phyloP scores from a whole-genome alignment of 2,329 filamentous ascomycete species.

The Aspergillus nomiae region DNA sequence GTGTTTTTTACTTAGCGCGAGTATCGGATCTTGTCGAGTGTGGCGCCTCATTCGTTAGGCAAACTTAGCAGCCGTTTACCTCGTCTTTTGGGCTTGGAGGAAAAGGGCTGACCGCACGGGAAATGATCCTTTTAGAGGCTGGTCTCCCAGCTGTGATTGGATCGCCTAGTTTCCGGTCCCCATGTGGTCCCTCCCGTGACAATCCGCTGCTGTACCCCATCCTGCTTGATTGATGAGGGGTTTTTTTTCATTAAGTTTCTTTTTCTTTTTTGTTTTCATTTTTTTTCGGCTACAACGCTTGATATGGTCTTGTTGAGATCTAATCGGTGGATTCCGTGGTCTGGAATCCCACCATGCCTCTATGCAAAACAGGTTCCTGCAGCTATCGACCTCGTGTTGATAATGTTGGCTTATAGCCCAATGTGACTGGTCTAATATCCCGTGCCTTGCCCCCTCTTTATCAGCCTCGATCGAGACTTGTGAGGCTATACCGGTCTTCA shows the following conservation, averaged over 20 bases:
- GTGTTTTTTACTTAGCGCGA: not conserved
- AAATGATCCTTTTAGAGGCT: slow-evolving; percentile 10
- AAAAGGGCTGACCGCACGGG: slow-evolving; percentile 11
- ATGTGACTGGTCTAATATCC: not conserved
- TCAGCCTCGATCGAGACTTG: not conserved
- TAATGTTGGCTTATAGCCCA: not conserved
- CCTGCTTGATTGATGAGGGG: slow-evolving; percentile 2
- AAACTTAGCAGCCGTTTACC: slow-evolving; percentile 14
- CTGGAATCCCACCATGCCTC: not conserved
- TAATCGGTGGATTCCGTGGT: slow-evolving; percentile 1
- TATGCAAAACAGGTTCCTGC: slow-evolving; percentile 1
- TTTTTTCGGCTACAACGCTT: not conserved
- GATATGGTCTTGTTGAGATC: not conserved
- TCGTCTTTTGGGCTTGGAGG: not conserved
- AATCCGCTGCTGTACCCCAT: slow-evolving; percentile 12
- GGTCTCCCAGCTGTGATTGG: slow-evolving; percentile 2
- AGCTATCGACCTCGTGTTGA: not conserved
- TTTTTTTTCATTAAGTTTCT: not conserved
- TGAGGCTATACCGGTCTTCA: not conserved
- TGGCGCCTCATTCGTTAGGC: not conserved
- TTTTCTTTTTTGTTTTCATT: not conserved
- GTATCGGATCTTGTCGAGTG: slow-evolving; percentile 11
- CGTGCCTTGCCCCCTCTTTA: not conserved
- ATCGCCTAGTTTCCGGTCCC: slow-evolving; percentile 8
- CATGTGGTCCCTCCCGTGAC: slow-evolving; percentile 16